phyloP scores from a whole-genome alignment of 225 moss, liverwort and hornwort genomes.

The Climacium dendroides region DNA sequence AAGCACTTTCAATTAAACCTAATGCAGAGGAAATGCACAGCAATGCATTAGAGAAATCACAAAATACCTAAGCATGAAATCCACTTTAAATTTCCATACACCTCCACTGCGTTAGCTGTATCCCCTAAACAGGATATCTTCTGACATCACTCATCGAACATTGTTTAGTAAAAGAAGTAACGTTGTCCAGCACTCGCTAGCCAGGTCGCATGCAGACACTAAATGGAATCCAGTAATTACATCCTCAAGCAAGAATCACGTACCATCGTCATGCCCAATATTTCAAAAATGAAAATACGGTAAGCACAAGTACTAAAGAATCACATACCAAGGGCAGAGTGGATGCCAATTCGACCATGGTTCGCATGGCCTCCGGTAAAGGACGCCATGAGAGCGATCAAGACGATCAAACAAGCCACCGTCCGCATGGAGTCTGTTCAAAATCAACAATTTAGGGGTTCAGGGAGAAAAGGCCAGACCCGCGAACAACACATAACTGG shows the following conservation, averaged over 20 bases:
- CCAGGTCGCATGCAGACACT: background rate
- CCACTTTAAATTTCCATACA: background rate
- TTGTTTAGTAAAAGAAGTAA: background rate
- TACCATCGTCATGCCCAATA: background rate
- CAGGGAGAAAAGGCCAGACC: background rate
- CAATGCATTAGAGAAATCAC: background rate
- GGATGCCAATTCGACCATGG: slow-evolving; percentile 34
- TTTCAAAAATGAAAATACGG: background rate
- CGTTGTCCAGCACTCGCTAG: background rate
- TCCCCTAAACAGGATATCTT: background rate
- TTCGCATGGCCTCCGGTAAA: slow-evolving; percentile 5
- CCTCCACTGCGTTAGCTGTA: background rate
- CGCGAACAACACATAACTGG: background rate
- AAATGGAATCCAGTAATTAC: background rate
- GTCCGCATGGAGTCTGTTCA: slow-evolving; percentile 13
- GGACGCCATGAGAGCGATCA: slow-evolving; percentile 31
- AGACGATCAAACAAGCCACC: background rate
- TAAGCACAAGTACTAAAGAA: background rate
- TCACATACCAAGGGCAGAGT: slow-evolving; percentile 28
- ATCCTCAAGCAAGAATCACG: background rate
- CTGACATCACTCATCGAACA: background rate
- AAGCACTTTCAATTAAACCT: background rate
- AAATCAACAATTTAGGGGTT: background rate
- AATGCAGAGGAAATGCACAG: background rate
- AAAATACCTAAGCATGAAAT: background rate